Percentiles rank a stretch among this genome's conserved stretches.
phyloP scores from a whole-genome alignment of 1,139 yeast species.

The Yamadazyma epiphylla region DNA sequence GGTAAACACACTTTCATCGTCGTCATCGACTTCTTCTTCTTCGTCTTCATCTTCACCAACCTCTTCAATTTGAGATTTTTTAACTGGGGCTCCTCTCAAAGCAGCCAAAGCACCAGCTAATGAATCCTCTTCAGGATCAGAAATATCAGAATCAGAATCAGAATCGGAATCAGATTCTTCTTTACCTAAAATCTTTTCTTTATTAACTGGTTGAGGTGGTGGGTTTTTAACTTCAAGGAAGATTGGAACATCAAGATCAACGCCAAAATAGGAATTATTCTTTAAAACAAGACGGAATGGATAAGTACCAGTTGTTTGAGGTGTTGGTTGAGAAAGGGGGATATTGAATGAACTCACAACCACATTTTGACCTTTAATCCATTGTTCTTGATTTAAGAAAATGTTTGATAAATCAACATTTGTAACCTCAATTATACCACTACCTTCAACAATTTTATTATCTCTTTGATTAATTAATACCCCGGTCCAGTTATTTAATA shows the following conservation, averaged over 20 bases:
- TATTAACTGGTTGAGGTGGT: slow-evolving; percentile 23
- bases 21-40: slow-evolving; percentile 32
- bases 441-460: slow-evolving; percentile 65
- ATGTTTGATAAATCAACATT: slow-evolving; percentile 57
- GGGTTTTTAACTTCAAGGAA: slow-evolving; percentile 56
- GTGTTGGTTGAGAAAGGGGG: slow-evolving; percentile 69
- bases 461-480: slow-evolving; percentile 70
- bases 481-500: slow-evolving; percentile 63
- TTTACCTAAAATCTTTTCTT: slow-evolving; percentile 15
- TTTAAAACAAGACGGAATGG: slow-evolving; percentile 64
- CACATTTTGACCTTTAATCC: slow-evolving; percentile 48
- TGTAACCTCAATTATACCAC: slow-evolving; percentile 52
- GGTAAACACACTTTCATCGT: slow-evolving; percentile 39
- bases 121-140: slow-evolving; percentile 63
- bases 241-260: slow-evolving; percentile 67
- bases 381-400: slow-evolving; percentile 43
- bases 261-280: slow-evolving; percentile 66
- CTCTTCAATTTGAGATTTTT: slow-evolving; percentile 24
- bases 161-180: slow-evolving; percentile 17
- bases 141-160: slow-evolving; percentile 50
- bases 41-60: slow-evolving; percentile 16
- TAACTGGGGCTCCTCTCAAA: slow-evolving; percentile 51
- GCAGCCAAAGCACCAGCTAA: slow-evolving; percentile 65
- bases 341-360: slow-evolving; percentile 69
- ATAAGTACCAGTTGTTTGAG: slow-evolving; percentile 56